A percentile compares a stretch with the other conserved stretches of the same genome.
Conservation (phyloP, 352 stramenopile species). For the Phytophthora pluvialis region DNA sequence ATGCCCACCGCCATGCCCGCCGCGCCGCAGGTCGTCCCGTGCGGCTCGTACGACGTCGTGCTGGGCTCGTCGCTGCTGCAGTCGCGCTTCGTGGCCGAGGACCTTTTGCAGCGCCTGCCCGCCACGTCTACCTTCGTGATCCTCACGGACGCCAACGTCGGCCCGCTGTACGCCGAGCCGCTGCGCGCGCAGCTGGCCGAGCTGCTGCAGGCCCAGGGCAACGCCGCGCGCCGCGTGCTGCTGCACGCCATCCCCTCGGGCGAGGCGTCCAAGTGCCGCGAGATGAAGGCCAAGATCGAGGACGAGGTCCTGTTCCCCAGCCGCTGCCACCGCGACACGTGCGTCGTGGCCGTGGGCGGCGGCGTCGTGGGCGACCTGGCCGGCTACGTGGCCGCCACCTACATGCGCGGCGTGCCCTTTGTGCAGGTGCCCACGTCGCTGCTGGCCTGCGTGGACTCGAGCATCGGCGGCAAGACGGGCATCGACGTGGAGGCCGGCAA, state of each 20-base stretch:
- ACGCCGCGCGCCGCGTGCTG: slow-evolving; percentile 58
- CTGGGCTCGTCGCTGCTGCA: slow-evolving; percentile 71
- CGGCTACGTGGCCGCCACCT: slow-evolving; percentile 97
- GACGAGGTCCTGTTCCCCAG: slow-evolving; percentile 84
- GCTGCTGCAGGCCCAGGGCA: slow-evolving; percentile 35
- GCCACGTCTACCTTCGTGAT: slow-evolving; percentile 81
- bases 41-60: slow-evolving; percentile 84
- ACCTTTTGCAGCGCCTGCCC: slow-evolving; percentile 64
- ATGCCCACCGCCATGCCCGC: slow-evolving; percentile 9
- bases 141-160: slow-evolving; percentile 81
- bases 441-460: slow-evolving; percentile 99
- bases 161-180: slow-evolving; percentile 73
- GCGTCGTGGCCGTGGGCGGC: slow-evolving; percentile 92
- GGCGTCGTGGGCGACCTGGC: slow-evolving; percentile 98
- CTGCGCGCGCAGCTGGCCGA: slow-evolving; percentile 57
- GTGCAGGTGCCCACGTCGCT: slow-evolving; percentile 96
- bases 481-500: slow-evolving; percentile 97
- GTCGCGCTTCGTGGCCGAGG: slow-evolving; percentile 64
- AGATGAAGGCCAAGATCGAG: slow-evolving; percentile 82
- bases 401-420: slow-evolving; percentile 93
- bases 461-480: slow-evolving; percentile 98
- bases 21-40: slow-evolving; percentile 60
- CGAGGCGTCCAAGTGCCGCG: slow-evolving; percentile 81
- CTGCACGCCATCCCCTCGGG: slow-evolving; percentile 67
- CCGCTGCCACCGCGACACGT: slow-evolving; percentile 85